Base-by-base conservation (phyloP, 169 alveolate species). In the Eimeria maxima region DNA sequence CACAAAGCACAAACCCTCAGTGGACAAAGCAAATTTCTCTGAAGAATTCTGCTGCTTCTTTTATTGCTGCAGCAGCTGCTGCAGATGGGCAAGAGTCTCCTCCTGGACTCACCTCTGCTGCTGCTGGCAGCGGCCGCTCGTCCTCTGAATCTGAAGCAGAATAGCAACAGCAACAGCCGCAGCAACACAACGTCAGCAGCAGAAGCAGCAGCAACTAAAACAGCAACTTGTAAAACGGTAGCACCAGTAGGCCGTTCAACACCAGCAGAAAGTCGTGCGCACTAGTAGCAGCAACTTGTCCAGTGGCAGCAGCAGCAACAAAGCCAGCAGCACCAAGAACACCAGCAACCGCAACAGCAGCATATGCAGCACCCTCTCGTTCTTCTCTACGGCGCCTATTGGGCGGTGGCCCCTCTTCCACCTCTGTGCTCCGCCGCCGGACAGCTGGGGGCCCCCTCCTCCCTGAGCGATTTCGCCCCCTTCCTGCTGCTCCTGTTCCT, bases 371-470 rank as follows among this genome's bases (percentile, higher is more conserved):
- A 67, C 76, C 27, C 76, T 13, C 90, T 22, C 44, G 69, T n/a
- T 80, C 69, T 33, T 44, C 90, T 44, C 50, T 33, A 33, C 67
- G 90, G 71, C 38, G 38, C 38, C 76, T 67, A 27, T 27, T 16
- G 4, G 27, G 27, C 27, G 27, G 76, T 13, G 38, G 76, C 44
- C 29, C 76, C 38, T 27, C 76, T 27, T 67, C 76, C 11, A 29
- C 76, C 27, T 67, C 76, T 67, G 76, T 29, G 76, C 27, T 13
- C 38, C 76, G 76, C 76, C 76, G 16, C 44, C 38, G 76, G 33
- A 27, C 76, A 18, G 76, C 76, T 67, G 76, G 76, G 76, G 76
- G 76, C 76, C 76, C 76, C 33, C 27, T 13, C 76, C 76, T 67
- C 38, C 38, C 76, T 22, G 27, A 67, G 14, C 76, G 76, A 27